Percentiles rank a stretch among this genome's conserved stretches.
Conservation (phyloP, 2,329 filamentous ascomycete species). For the Venturia pyrina region DNA sequence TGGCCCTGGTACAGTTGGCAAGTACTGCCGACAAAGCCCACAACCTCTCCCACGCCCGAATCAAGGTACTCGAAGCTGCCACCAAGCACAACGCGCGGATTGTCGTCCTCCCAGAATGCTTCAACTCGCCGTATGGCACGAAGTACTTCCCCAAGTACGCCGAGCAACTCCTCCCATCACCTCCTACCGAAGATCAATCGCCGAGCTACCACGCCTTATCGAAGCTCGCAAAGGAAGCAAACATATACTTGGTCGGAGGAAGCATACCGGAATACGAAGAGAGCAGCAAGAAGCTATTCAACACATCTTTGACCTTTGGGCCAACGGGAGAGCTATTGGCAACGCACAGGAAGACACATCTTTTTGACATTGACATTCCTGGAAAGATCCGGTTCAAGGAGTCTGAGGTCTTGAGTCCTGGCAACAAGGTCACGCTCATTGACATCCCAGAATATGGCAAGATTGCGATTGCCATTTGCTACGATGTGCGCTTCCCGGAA, state of each 20-base stretch:
- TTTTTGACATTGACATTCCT: conserved; percentile 97
- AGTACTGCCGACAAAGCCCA: conserved; percentile 61
- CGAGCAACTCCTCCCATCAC: conserved; percentile 72
- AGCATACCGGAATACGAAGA: conserved; percentile 70
- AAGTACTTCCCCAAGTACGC: conserved; percentile 87
- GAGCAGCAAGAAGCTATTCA: conserved; percentile 62
- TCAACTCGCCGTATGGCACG: conserved; percentile 95
- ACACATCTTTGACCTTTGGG: conserved; percentile 77
- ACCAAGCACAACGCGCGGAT: conserved; percentile 61
- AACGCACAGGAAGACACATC: conserved; percentile 84
- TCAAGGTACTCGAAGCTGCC: conserved; percentile 75
- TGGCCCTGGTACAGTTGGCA: conserved; percentile 39
- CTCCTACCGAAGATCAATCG: conserved; percentile 58
- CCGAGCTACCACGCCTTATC: conserved; percentile 82
- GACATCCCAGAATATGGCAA: conserved; percentile 82
- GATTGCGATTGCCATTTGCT: conserved; percentile 87
- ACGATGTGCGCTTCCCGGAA: conserved; percentile 95
- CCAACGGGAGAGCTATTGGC: conserved; percentile 72
- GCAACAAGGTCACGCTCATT: conserved; percentile 75
- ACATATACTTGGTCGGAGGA: conserved; percentile 76
- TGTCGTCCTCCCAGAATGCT: conserved; percentile 92
- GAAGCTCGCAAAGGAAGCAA: conserved; percentile 66
- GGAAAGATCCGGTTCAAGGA: conserved; percentile 89
- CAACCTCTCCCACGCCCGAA: conserved; percentile 73
- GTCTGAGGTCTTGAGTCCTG: conserved; percentile 77